Evolutionary conservation across 208 protist species (phyloP), one percentile per base, ranked within the genome.

Genomic region (Leishmania braziliensis): DNA sequence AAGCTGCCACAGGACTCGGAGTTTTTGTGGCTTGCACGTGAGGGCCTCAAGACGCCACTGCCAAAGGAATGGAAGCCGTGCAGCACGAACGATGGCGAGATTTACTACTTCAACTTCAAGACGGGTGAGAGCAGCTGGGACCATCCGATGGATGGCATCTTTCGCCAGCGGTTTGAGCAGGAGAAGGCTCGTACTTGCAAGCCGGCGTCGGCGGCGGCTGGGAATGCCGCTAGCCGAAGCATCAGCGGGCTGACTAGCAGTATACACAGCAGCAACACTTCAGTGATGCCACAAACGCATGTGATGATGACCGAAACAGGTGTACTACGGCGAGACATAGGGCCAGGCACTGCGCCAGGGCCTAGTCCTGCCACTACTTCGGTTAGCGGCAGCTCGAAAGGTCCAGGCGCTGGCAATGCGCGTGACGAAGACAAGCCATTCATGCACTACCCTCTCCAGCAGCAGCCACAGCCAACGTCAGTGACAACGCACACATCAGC

Each of bases 101-200:
- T 99, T 20, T 99, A 99, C 88, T 99, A 99, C 92, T 99, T 99
- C 84, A 99, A 99, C 90, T 99, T 99, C 86, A 88, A 87, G 58
- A 98, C 97, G 0, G 96, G 95, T 54, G 97, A 99, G 75, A 98
- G 92, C 82, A 92, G 92, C 65, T 99, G 98, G 98, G 96, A 99
- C 79, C 98, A 99, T 79, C 98, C 98, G 23, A 89, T 98, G 86
- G 97, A 99, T 80, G 88, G 93, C 5, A 75, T 96, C 78, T 98
- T 97, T 81, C 87, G 91, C 33, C 71, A 94, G 43, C 87, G 93
- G 18, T 98, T 95, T 81, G 75, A 93, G 51, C 82, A 92, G 43
- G 86, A 85, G 72, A 89, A 90, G 72, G 43, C 73, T 2, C 79
- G 62, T 39, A 29, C 48, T 2, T 60, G 68, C 2, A 86, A 76